phyloP scores from a whole-genome alignment of 75 land plant species.

The Pinus taeda region DNA sequence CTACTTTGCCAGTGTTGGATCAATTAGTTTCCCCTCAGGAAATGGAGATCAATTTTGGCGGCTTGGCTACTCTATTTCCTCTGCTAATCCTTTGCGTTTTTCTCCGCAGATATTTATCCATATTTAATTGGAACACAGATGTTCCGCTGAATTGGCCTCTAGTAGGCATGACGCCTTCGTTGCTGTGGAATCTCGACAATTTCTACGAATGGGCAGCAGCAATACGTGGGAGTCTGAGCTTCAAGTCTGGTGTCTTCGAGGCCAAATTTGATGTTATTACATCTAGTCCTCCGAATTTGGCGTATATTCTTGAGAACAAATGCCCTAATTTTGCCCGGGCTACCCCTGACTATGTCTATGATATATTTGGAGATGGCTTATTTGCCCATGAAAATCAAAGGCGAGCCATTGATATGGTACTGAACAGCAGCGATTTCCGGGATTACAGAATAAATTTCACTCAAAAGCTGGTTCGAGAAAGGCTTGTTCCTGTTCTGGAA shows the following conservation, averaged over 20 bases:
- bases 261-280: background rate
- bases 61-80: too few relatives aligned
- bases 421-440: constrained; percentile 51
- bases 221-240: constrained; percentile 11
- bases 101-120: too few relatives aligned
- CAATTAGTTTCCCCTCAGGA: too few relatives aligned
- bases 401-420: constrained; percentile 65
- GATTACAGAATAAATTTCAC: constrained; percentile 36
- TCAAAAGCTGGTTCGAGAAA: constrained; percentile 42
- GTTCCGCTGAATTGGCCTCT: constrained; percentile 72
- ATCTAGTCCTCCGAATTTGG: constrained; percentile 23
- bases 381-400: constrained; percentile 58
- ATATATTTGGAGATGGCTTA: constrained; percentile 10
- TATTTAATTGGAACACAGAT: background rate
- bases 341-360: background rate
- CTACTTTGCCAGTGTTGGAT: too few relatives aligned
- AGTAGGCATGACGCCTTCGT: constrained; percentile 53
- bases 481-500: constrained; percentile 47
- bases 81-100: too few relatives aligned
- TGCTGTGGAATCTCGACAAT: constrained; percentile 37
- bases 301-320: constrained; percentile 21
- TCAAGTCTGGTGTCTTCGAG: background rate
- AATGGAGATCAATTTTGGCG: too few relatives aligned
- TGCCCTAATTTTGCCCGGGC: constrained; percentile 9
- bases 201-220: constrained; percentile 55